phyloP scores from a whole-genome alignment of 176 grass and related monocot genomes.

The Chrysopogon serrulatus region DNA sequence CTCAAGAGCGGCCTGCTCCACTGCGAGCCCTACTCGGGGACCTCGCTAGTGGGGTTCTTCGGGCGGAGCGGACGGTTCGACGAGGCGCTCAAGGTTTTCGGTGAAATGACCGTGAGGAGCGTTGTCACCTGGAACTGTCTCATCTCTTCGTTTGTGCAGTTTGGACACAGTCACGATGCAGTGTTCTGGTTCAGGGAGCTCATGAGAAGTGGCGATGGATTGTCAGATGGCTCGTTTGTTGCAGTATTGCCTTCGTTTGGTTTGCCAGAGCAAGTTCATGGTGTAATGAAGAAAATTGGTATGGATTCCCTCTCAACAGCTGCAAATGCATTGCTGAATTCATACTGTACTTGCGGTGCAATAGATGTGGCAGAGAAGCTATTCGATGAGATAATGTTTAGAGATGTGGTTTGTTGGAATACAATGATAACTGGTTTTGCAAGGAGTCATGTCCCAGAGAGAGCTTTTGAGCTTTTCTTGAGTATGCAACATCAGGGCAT shows the following conservation, averaged over 20 bases:
- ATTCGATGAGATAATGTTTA: slow-evolving; percentile 27
- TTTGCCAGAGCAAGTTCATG: slow-evolving; percentile 45
- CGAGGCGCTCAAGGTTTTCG: slow-evolving; percentile 49
- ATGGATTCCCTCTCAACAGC: slow-evolving; percentile 49
- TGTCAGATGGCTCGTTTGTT: slow-evolving; percentile 57
- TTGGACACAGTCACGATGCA: slow-evolving; percentile 27
- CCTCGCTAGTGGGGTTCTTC: slow-evolving; percentile 46
- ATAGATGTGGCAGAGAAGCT: slow-evolving; percentile 30
- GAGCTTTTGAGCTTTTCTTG: slow-evolving; percentile 57
- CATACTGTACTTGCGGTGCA: slow-evolving; percentile 26
- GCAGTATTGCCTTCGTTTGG: slow-evolving; percentile 49
- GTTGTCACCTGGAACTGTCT: slow-evolving; percentile 74
- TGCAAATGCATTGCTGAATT: slow-evolving; percentile 48
- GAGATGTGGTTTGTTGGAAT: slow-evolving; percentile 69
- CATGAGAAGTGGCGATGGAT: slow-evolving; percentile 18
- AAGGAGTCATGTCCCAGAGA: slow-evolving; percentile 35
- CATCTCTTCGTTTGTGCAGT: slow-evolving; percentile 36
- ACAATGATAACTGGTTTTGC: slow-evolving; percentile 58
- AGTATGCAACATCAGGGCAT: slow-evolving; percentile 35
- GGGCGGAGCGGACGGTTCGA: slow-evolving; percentile 18
- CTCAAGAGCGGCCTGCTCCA: slow-evolving; percentile 58
- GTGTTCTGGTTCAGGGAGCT: slow-evolving; percentile 55
- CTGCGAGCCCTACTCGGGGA: slow-evolving; percentile 50
- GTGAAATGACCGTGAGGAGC: slow-evolving; percentile 57
- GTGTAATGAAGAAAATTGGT: slow-evolving; percentile 39